Percentiles rank a stretch among this genome's conserved stretches.
phyloP scores from a whole-genome alignment of 106 monocot species.

The Dendrobium chrysotoxum region DNA sequence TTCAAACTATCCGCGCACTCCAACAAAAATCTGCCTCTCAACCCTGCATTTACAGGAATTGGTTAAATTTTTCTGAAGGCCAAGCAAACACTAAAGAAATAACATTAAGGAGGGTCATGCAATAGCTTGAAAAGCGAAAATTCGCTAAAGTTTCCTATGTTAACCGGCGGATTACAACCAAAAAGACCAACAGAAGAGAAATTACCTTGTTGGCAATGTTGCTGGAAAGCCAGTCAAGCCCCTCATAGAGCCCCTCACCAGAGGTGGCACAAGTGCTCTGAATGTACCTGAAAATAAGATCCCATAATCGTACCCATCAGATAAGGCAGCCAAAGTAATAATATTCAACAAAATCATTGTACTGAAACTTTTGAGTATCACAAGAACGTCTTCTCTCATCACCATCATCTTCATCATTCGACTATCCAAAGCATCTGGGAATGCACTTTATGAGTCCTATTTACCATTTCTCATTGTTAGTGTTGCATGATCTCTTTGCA shows the following conservation, averaged over 20 bases:
- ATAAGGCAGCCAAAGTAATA: too few relatives aligned
- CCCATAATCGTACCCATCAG: too few relatives aligned
- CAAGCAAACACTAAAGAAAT: not conserved
- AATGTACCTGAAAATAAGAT: slow-evolving; percentile 12
- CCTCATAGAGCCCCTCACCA: slow-evolving; percentile 18
- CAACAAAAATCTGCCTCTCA: not conserved
- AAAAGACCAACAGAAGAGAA: not conserved
- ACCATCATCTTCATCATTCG: too few relatives aligned
- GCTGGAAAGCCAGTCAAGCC: slow-evolving; percentile 22
- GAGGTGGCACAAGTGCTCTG: slow-evolving; percentile 23
- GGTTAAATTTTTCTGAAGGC: not conserved
- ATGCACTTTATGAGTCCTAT: too few relatives aligned
- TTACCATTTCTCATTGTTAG: too few relatives aligned
- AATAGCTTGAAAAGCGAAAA: not conserved
- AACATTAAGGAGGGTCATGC: not conserved
- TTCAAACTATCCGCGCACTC: not conserved
- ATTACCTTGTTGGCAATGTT: slow-evolving; percentile 26
- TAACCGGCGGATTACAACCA: not conserved
- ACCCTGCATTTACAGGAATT: not conserved
- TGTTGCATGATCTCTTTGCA: too few relatives aligned
- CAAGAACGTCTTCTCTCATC: too few relatives aligned
- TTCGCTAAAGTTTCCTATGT: not conserved
- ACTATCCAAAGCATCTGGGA: too few relatives aligned
- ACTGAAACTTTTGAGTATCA: too few relatives aligned
- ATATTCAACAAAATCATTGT: too few relatives aligned